A percentile compares a stretch with the other conserved stretches of the same genome.
Conservation (phyloP, 371 early-diverging fungal genomes). For the Nosema muscidifuracis region DNA sequence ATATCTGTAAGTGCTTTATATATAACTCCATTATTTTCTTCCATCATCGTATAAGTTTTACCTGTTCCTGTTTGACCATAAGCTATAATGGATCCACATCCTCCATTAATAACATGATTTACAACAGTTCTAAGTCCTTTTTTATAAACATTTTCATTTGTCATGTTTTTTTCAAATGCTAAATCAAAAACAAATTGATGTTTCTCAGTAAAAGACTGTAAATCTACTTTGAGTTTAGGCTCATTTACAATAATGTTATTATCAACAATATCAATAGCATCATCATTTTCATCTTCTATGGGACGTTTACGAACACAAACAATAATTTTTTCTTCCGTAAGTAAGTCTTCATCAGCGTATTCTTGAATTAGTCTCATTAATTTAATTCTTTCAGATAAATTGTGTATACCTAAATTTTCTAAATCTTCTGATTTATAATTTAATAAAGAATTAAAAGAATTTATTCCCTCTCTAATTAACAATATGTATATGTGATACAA, state of each 20-base stretch:
- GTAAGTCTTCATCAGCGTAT: no score
- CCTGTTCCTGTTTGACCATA: constrained; percentile 96
- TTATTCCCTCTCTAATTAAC: neutral
- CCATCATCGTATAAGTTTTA: constrained; percentile 92
- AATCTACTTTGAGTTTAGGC: constrained; percentile 71
- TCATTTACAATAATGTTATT: constrained; percentile 43
- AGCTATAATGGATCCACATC: constrained; percentile 93
- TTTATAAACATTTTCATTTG: constrained; percentile 77
- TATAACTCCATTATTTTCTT: constrained; percentile 35
- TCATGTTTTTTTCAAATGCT: constrained; percentile 73
- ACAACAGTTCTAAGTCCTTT: constrained; percentile 82
- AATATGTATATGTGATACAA: neutral
- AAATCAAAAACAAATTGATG: constrained; percentile 89
- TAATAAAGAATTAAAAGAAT: neutral
- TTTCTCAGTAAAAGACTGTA: constrained; percentile 81
- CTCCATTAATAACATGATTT: constrained; percentile 79
- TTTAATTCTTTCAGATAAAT: neutral
- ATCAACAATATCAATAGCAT: constrained; percentile 28
- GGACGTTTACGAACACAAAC: constrained; percentile 58
- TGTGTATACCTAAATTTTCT: neutral
- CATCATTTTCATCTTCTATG: constrained; percentile 16
- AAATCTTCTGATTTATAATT: neutral
- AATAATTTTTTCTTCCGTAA: constrained; percentile 34
- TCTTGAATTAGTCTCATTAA: neutral
- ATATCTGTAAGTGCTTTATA: constrained; percentile 56